Base-by-base conservation (phyloP, 1,284 basidiomycete species). In the Fomitopsis betulina region DNA sequence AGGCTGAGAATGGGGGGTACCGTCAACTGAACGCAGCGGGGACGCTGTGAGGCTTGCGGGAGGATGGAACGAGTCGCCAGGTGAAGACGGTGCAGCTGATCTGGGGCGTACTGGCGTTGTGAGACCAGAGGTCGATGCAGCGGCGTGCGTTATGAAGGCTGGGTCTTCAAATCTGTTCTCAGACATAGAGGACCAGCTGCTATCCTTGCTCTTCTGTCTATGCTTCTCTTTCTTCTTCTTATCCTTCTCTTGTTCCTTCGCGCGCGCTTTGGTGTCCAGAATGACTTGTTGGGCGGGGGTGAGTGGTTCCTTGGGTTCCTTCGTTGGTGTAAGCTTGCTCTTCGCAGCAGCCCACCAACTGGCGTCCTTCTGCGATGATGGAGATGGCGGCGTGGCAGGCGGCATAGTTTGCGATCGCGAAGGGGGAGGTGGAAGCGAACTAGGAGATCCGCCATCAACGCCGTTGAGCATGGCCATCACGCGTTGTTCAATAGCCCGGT, bases 241-340 rank as follows among this genome's bases (percentile, higher is more conserved):
- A 66, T 76, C 79, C 66, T 86, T 83, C 70, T 69, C 69, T n/a
- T 66, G 60, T 56, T 70, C 70, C 60, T 86, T 86, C 53, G 87
- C 85, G 55, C 82, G 79, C 23, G 79, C 75, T 65, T 91, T 89
- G 19, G 87, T 76, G 12, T 92, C 89, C 55, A 81, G 77, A 42
- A 91, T 84, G 58, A 92, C 78, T 65, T 89, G 87, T 66, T 92
- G 90, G 0, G 90, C 89, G 5, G 91, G 89, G 0, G 90, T 92
- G 19, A 91, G 79, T 10, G 79, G 73, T 21, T 89, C 87, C 64
- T 91, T 92, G 13, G 86, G 72, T 21, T 89, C 87, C 64, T 91
- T 92, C 13, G 86, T 86, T 5, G 89, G 87, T 0, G 89, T 91
- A n/a, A 92, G 78, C 63, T 75, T 83, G 63, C 81, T 82, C 75